Evolutionary conservation across 495 filamentous ascomycete genomes (phyloP).

Genomic region (Aspergillus sparsus): DNA sequence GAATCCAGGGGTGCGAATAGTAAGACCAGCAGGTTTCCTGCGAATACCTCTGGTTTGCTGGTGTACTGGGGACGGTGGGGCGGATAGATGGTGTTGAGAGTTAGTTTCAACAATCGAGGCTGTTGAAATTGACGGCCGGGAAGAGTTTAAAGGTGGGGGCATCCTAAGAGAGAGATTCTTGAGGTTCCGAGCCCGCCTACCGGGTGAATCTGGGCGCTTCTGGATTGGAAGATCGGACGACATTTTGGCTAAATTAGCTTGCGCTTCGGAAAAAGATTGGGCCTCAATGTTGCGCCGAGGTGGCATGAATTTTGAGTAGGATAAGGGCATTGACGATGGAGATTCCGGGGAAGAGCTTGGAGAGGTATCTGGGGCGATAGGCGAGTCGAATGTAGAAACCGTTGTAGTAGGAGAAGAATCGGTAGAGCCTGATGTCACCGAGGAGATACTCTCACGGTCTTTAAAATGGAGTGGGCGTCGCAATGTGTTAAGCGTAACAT

Average conservation of each 20-base stretch:
- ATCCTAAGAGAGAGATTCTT: constrained; percentile 93
- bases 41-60: constrained; percentile 68
- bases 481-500: constrained; percentile 37
- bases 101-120: constrained; percentile 46
- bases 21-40: constrained; percentile 76
- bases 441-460: constrained; percentile 59
- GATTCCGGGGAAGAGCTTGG: constrained; percentile 92
- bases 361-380: constrained; percentile 83
- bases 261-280: constrained; percentile 25
- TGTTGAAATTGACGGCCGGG: constrained; percentile 52
- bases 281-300: constrained; percentile 32
- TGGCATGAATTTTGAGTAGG: constrained; percentile 43
- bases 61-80: constrained; percentile 83
- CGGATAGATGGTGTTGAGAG: constrained; percentile 59
- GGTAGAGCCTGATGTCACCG: constrained; percentile 77
- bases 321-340: constrained; percentile 58
- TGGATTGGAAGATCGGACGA: constrained; percentile 42
- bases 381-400: constrained; percentile 88
- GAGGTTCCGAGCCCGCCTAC: constrained; percentile 78
- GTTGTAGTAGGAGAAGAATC: constrained; percentile 96
- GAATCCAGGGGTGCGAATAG: constrained; percentile 63
- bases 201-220: constrained; percentile 56
- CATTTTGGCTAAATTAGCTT: constrained; percentile 30
- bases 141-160: constrained; percentile 50
- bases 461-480: constrained; percentile 36